phyloP scores from a whole-genome alignment of 352 stramenopile genomes.

The Aphanomyces cochlioides region DNA sequence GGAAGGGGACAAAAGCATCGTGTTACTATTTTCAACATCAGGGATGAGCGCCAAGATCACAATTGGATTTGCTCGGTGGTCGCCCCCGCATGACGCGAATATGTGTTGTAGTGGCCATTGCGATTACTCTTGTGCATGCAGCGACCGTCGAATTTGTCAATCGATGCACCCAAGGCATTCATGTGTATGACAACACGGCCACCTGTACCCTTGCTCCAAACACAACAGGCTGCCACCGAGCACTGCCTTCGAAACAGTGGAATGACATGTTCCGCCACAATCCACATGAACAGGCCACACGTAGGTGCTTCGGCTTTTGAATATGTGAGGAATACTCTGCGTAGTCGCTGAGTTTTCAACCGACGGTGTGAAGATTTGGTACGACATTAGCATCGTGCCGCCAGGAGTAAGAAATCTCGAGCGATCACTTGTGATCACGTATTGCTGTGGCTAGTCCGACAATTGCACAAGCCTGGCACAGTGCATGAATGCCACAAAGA shows the following conservation, averaged over 20 bases:
- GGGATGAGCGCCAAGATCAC: too few relatives aligned
- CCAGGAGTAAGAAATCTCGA: constrained; percentile 42
- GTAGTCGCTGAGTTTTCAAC: constrained; percentile 65
- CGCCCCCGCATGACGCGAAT: background rate
- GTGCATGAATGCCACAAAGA: constrained; percentile 50
- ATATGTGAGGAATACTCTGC: too few relatives aligned
- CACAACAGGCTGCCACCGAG: constrained; percentile 35
- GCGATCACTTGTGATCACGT: too few relatives aligned
- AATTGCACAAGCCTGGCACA: constrained; percentile 45
- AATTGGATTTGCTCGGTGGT: too few relatives aligned
- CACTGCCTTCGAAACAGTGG: constrained; percentile 38
- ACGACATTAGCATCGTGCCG: constrained; percentile 77
- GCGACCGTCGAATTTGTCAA: constrained; percentile 39
- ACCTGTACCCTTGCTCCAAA: constrained; percentile 35
- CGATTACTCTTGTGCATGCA: background rate
- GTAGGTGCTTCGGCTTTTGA: constrained; percentile 18
- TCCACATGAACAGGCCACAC: constrained; percentile 39
- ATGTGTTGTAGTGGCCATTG: background rate
- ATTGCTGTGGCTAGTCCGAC: constrained; percentile 37
- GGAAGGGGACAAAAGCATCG: too few relatives aligned
- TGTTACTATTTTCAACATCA: too few relatives aligned
- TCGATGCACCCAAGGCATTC: constrained; percentile 45
- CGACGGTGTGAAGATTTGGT: constrained; percentile 52
- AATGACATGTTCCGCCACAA: constrained; percentile 66
- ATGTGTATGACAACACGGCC: constrained; percentile 48